Conservation (phyloP, 1,284 basidiomycete genomes). For the Ganoderma sinense region DNA sequence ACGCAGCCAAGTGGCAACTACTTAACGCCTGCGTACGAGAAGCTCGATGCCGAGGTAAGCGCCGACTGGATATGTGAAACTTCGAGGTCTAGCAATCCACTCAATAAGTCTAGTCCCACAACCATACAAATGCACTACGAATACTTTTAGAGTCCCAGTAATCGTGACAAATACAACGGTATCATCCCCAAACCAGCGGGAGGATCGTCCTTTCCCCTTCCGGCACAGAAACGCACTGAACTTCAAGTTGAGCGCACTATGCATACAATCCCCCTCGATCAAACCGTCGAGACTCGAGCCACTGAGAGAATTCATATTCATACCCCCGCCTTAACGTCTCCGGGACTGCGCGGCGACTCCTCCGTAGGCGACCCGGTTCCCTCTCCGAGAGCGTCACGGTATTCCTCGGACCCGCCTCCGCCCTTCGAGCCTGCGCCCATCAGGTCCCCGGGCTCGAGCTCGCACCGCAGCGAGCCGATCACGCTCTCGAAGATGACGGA, state of each 20-base stretch:
- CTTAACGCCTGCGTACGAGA: too few relatives aligned
- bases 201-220: background rate
- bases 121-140: too few relatives aligned
- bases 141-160: background rate
- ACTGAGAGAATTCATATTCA: background rate
- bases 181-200: background rate
- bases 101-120: too few relatives aligned
- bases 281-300: background rate
- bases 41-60: too few relatives aligned
- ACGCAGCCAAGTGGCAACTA: background rate
- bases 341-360: background rate
- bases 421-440: background rate
- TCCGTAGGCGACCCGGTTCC: background rate
- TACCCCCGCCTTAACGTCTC: background rate
- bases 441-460: background rate
- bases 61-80: too few relatives aligned
- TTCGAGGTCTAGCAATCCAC: too few relatives aligned
- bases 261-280: background rate
- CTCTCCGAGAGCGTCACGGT: background rate
- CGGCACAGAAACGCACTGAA: background rate
- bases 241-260: too few relatives aligned
- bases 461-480: background rate
- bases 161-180: background rate
- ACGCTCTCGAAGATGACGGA: slow-evolving; percentile 11
- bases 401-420: background rate